A percentile compares a stretch with the other conserved stretches of the same genome.
Evolutionary conservation across 805 yeast genomes (phyloP).

Genomic region (Sugiyamaella valdiviana): DNA sequence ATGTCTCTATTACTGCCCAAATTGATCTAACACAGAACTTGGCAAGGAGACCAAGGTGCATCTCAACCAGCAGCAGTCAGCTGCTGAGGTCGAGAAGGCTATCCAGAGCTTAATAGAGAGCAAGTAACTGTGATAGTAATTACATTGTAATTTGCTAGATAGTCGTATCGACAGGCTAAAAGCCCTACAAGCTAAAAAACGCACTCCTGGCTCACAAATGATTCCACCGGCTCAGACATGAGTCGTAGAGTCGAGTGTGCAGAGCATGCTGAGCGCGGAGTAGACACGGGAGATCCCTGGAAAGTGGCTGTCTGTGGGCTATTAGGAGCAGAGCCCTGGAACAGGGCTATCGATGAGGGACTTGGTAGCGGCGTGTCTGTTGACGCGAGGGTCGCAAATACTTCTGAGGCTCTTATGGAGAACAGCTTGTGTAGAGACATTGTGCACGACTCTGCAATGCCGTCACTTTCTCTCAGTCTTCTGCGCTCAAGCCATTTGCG

Average conservation of each 20-base stretch:
- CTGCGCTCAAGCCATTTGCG: background rate
- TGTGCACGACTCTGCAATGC: background rate
- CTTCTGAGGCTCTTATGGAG: background rate
- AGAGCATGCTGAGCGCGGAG: background rate
- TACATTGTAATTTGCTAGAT: background rate
- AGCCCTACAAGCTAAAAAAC: background rate
- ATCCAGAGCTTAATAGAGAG: conserved; percentile 34
- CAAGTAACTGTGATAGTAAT: background rate
- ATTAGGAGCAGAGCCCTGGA: background rate
- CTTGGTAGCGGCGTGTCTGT: background rate
- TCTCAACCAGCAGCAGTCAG: conserved; percentile 39
- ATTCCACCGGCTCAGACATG: background rate
- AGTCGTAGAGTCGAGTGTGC: background rate
- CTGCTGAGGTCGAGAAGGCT: conserved; percentile 31
- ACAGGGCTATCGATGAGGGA: background rate
- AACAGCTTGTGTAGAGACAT: background rate
- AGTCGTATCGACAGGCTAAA: background rate
- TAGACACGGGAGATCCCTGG: background rate
- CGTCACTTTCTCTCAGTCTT: background rate
- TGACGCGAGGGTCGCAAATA: background rate
- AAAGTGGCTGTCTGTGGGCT: background rate
- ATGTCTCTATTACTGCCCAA: no score
- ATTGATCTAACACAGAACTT: conserved; percentile 13
- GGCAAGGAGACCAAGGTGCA: conserved; percentile 39
- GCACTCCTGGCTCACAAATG: background rate